Evolutionary conservation across 495 filamentous ascomycete species (phyloP).

Genomic region (Xylaria grammica): DNA sequence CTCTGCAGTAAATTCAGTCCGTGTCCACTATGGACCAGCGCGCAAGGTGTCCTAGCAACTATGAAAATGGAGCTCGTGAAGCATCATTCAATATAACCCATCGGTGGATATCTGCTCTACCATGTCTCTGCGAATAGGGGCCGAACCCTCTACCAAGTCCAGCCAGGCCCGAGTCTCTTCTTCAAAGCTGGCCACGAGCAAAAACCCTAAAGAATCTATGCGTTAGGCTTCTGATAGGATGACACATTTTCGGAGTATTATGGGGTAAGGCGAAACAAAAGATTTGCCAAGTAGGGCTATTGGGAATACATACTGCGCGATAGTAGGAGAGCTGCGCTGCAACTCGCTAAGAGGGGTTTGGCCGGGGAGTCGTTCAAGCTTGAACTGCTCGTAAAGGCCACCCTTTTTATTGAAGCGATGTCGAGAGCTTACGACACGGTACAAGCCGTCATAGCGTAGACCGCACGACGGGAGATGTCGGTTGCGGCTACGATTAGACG

Average conservation of each 20-base stretch:
- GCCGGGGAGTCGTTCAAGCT: slow-evolving; percentile 38
- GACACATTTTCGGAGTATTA: too few species aligned
- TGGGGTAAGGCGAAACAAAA: too few species aligned
- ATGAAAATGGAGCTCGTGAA: too few species aligned
- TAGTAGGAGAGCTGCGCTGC: slow-evolving; percentile 31
- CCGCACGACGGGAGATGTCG: slow-evolving; percentile 45
- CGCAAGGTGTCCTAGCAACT: too few species aligned
- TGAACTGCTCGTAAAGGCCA: slow-evolving; percentile 50
- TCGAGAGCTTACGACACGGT: slow-evolving; percentile 40
- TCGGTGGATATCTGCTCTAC: too few species aligned
- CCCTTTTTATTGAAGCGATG: slow-evolving; percentile 22
- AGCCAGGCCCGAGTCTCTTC: too few species aligned
- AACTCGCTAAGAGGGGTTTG: slow-evolving; percentile 39
- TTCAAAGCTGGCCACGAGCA: not conserved
- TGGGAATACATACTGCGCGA: slow-evolving; percentile 10
- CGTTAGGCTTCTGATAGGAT: too few species aligned
- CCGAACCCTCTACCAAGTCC: not conserved
- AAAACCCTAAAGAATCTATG: not conserved
- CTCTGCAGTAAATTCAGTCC: too few species aligned
- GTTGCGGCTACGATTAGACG: slow-evolving; percentile 9
- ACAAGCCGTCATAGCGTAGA: slow-evolving; percentile 60
- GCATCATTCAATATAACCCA: too few species aligned
- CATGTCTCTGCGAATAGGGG: too few species aligned
- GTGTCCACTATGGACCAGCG: too few species aligned
- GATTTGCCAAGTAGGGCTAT: not conserved